These are phyloP conservation scores for Pleurotus pulmonarius DNA, from an alignment of 768 basidiomycete genomes.

Conservation along the genomic window DNA sequence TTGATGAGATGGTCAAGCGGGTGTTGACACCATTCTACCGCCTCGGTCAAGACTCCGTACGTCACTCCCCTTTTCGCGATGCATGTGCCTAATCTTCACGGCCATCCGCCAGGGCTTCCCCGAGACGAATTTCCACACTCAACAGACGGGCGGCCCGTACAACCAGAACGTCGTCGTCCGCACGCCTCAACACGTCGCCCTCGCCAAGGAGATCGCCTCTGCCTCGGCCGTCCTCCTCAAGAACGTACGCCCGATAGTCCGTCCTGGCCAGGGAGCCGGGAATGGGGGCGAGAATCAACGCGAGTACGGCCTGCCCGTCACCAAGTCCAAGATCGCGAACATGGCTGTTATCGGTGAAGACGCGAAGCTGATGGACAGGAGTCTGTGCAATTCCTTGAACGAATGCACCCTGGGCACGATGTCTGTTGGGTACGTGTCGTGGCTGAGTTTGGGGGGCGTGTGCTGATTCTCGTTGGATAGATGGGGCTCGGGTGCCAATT, in stretches of 20 bases:
- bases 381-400: neutral
- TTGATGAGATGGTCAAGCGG: constrained; percentile 48
- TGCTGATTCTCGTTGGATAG: neutral
- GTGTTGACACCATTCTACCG: constrained; percentile 72
- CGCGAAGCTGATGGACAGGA: neutral
- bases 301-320: neutral
- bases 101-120: neutral
- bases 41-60: constrained; percentile 58
- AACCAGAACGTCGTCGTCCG: constrained; percentile 38
- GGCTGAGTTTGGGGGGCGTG: neutral
- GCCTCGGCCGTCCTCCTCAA: constrained; percentile 76
- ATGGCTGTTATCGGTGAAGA: constrained; percentile 6
- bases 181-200: constrained; percentile 63
- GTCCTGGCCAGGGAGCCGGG: neutral
- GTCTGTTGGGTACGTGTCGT: neutral
- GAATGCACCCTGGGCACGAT: constrained; percentile 1
- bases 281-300: neutral
- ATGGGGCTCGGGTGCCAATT: constrained; percentile 5
- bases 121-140: constrained; percentile 4
- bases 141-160: neutral
- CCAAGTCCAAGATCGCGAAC: neutral
- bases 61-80: constrained; percentile 42
- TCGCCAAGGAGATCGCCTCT: constrained; percentile 71
- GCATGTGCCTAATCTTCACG: constrained; percentile 21
- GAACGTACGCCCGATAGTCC: neutral